Conservation (phyloP, 2,329 filamentous ascomycete species). For the Amauroascus verrucosus region DNA sequence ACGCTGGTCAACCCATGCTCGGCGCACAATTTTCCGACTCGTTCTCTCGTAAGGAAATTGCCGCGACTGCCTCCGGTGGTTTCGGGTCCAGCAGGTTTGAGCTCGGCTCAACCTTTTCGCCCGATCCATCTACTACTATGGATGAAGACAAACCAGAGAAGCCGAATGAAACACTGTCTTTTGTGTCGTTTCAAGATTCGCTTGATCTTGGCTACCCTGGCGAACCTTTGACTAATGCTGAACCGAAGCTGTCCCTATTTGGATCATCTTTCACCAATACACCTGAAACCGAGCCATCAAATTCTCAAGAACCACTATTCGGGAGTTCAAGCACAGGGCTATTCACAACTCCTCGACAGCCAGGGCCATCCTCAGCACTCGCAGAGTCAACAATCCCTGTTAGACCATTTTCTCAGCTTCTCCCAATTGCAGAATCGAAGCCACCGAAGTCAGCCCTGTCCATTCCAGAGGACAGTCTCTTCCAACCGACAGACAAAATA, state of each 20-base stretch:
- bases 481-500: constrained; percentile 24
- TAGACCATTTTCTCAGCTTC: constrained; percentile 13
- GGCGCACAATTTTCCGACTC: constrained; percentile 17
- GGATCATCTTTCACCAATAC: neutral
- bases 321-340: neutral
- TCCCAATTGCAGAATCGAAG: constrained; percentile 23
- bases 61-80: constrained; percentile 20
- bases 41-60: constrained; percentile 8
- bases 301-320: constrained; percentile 14
- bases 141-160: constrained; percentile 34
- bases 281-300: constrained; percentile 15
- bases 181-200: constrained; percentile 34
- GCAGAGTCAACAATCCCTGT: constrained; percentile 1
- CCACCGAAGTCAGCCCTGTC: constrained; percentile 23
- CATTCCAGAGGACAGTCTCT: constrained; percentile 26
- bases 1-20: constrained; percentile 26
- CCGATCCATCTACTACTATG: constrained; percentile 31
- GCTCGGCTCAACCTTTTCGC: constrained; percentile 38
- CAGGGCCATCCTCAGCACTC: neutral
- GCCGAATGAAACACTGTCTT: constrained; percentile 27
- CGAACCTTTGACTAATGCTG: constrained; percentile 21
- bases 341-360: constrained; percentile 1
- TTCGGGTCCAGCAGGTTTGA: constrained; percentile 34
- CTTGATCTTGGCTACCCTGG: constrained; percentile 22
- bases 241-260: constrained; percentile 8